Base-by-base conservation (phyloP, 768 basidiomycete genomes). In the Lactarius quietus region DNA sequence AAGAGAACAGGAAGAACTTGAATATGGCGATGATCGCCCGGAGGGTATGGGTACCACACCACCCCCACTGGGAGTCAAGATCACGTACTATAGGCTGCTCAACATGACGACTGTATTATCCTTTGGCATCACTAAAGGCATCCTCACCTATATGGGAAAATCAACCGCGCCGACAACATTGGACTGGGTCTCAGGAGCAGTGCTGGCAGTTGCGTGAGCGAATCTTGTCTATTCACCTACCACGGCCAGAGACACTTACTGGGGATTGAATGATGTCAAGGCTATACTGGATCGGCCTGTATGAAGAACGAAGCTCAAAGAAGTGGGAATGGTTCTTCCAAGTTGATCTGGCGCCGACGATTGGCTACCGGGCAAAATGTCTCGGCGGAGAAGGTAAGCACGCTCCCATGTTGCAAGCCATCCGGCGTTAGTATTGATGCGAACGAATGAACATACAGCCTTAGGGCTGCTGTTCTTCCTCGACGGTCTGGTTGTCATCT, bases 321-420 rank as follows among this genome's bases (percentile, higher is more conserved):
- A 52, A 20, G 33, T 57, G 62, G 62, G 38, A 39, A 48, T 63
- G 62, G 62, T 52, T 63, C 31, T 48, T 57, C 48, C 57, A 63
- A 3, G 35, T 58, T 23, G 62, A 63, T 7, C 31, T 28, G 43
- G 45, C 56, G 2, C 62, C 62, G 8, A 56, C 20, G 8, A 31
- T 63, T n/a, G 45, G 35, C 2, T 53, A 45, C 33, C 9, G 17
- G 9, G 23, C 17, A n/a, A 52, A 58, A 4, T 51, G 48, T 29
- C 38, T 63, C 55, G 23, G 57, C 26, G 36, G 56, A 26, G 62
- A 56, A 20, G 35, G 62, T 63, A 18, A 63, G 56, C 15, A 28
- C 23, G 26, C n/a, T 45, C 23, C 23, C 12, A 23, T 14, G n/a
- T 14, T 48, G 5, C 23, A 4, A 6, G 5, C 18, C 14, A 2